These are phyloP conservation scores for Platanthera guangdongensis DNA, from an alignment of 106 monocot genomes.

Conservation along the genomic window DNA sequence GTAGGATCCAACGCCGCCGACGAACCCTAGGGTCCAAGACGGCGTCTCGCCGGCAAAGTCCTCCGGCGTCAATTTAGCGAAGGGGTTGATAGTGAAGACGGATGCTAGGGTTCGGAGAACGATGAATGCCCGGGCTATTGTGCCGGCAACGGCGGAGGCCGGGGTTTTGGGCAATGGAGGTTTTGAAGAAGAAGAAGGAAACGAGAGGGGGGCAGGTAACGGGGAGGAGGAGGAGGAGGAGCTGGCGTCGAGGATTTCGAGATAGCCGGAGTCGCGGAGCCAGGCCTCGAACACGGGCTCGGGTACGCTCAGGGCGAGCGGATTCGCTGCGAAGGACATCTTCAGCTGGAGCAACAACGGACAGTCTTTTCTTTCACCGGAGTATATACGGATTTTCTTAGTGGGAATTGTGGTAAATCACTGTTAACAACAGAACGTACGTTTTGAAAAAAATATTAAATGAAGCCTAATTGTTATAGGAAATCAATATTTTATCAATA, in stretches of 20 bases:
- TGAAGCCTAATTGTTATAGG: too few relatives aligned
- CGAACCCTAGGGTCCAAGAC: conserved; percentile 65
- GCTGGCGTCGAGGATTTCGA: conserved; percentile 67
- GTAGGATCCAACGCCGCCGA: conserved; percentile 44
- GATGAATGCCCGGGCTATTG: conserved; percentile 12
- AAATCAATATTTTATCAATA: too few relatives aligned
- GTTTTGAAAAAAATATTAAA: too few relatives aligned
- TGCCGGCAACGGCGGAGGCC: conserved; percentile 2
- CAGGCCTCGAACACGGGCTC: conserved; percentile 75
- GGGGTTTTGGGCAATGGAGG: background rate
- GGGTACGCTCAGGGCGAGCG: conserved; percentile 73
- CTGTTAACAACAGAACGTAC: too few relatives aligned
- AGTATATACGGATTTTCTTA: too few relatives aligned
- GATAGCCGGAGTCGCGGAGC: conserved; percentile 92
- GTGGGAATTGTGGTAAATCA: too few relatives aligned
- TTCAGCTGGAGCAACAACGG: too few relatives aligned
- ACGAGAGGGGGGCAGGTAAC: conserved; percentile 6
- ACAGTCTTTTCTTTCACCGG: too few relatives aligned
- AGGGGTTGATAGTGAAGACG: conserved; percentile 67
- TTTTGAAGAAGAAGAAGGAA: conserved; percentile 2
- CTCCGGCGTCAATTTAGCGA: conserved; percentile 50
- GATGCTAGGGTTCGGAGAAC: conserved; percentile 37
- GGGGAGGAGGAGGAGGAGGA: conserved; percentile 12
- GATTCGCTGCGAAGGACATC: conserved; percentile 68
- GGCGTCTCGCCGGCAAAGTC: conserved; percentile 53